Base-by-base conservation (phyloP, 495 filamentous ascomycete genomes). In the Hyaloscypha variabilis region DNA sequence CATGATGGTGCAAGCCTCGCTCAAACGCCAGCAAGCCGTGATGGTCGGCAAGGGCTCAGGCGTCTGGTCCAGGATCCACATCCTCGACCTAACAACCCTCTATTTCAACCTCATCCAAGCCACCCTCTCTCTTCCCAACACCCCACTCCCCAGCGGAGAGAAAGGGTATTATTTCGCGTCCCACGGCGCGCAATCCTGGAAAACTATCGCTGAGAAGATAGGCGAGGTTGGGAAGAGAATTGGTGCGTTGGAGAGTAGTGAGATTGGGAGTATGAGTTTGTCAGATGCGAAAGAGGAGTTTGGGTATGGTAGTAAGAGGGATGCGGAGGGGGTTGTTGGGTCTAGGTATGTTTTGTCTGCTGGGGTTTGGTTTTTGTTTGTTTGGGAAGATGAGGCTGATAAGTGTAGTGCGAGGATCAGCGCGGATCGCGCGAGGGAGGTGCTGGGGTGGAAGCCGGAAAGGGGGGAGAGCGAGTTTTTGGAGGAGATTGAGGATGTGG, bases 41-140 rank as follows among this genome's bases (percentile, higher is more conserved):
- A 67, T 76, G 5, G 61, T 82, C 17, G 79, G 77, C 36, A 69
- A 77, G 2, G 82, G 82, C 8, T 62, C 73, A n/a, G 77, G 71
- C 3, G 72, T 68, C 21, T 83, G 81, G 80, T 77, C 81, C 63
- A 73, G 79, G 59, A 76, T 84, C 5, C 82, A 85, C 46, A 73
- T 86, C 8, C 63, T 69, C 1, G 82, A 85, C 67, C 68, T 84
- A 0, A 75, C 75, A 0, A 71, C 69, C 10, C 60, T 86, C 13
- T 84, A 80, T 69, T 8, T 69, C 51, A 4, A 69, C 36, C 46
- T 71, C 1, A 30, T 56, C 21, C 42, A 36, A 17, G 62, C 63
- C 8, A 66, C 65, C 5, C 29, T 69, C 34, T 26, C 53, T 21
- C 13, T 13, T 6, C 25, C 19, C 3, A 68, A 72, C 17, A 65